phyloP scores from a whole-genome alignment of 768 basidiomycete species.

The Gloeophyllum trabeum region DNA sequence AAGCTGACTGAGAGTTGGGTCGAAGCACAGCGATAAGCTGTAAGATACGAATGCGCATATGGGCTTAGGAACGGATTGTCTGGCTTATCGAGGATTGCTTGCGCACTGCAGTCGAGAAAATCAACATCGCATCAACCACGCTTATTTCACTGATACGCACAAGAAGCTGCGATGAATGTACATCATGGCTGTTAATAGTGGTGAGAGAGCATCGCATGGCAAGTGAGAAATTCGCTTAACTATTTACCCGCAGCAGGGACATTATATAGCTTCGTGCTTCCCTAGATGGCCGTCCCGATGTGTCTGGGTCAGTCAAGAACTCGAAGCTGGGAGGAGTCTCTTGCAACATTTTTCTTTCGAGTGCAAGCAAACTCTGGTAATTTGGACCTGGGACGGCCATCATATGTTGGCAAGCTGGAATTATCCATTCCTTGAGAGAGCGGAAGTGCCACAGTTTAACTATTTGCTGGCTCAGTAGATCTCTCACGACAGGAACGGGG shows the following conservation, averaged over 20 bases:
- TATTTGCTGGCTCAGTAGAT: slow-evolving; percentile 9
- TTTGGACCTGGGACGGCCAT: slow-evolving; percentile 34
- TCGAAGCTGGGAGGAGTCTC: slow-evolving; percentile 27
- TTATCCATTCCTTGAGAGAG: slow-evolving; percentile 35
- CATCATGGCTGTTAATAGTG: slow-evolving; percentile 27
- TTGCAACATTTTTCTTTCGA: slow-evolving; percentile 37
- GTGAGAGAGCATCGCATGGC: background rate
- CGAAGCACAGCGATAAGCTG: slow-evolving; percentile 40
- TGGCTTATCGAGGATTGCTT: slow-evolving; percentile 43
- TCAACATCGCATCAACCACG: background rate
- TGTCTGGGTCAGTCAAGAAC: slow-evolving; percentile 22
- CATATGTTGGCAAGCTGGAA: slow-evolving; percentile 33
- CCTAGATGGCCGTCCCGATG: slow-evolving; percentile 31
- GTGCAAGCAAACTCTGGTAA: slow-evolving; percentile 35
- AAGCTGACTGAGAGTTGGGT: slow-evolving; percentile 40
- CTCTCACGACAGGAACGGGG: background rate
- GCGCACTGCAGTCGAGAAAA: slow-evolving; percentile 17
- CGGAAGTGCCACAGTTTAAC: slow-evolving; percentile 43
- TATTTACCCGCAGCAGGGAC: slow-evolving; percentile 37
- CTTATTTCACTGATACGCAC: too few species aligned
- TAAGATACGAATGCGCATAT: slow-evolving; percentile 44
- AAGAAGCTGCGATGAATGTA: slow-evolving; percentile 49
- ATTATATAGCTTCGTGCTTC: slow-evolving; percentile 38
- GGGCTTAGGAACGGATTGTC: slow-evolving; percentile 41
- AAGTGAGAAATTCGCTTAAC: slow-evolving; percentile 23